Percentiles rank a stretch among this genome's conserved stretches.
Evolutionary conservation across 495 filamentous ascomycete genomes (phyloP).

Genomic region (Hypoxylon perforatum): DNA sequence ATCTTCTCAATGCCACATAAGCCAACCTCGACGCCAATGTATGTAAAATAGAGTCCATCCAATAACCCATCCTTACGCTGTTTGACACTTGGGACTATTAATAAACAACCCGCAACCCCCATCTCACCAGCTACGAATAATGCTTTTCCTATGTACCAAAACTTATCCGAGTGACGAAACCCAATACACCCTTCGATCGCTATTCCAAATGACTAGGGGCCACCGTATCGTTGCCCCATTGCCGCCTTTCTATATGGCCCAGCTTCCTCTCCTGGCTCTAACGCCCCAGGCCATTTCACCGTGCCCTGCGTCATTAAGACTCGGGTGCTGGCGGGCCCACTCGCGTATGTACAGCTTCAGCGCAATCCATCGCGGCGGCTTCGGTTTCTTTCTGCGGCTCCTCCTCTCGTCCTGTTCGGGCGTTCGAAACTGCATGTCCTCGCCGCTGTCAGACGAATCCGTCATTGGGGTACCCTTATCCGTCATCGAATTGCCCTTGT

Average conservation of each 20-base stretch:
- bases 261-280: slow-evolving; percentile 79
- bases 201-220: slow-evolving; percentile 15
- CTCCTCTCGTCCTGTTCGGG: slow-evolving; percentile 53
- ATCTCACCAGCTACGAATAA: not conserved
- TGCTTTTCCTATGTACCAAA: slow-evolving; percentile 8
- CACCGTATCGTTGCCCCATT: slow-evolving; percentile 13
- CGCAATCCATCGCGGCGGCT: slow-evolving; percentile 79
- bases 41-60: slow-evolving; percentile 8
- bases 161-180: not conserved
- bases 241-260: slow-evolving; percentile 69
- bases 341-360: slow-evolving; percentile 82
- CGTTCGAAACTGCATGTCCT: slow-evolving; percentile 47
- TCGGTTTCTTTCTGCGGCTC: slow-evolving; percentile 53
- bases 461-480: slow-evolving; percentile 32
- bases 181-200: slow-evolving; percentile 9
- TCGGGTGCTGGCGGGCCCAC: slow-evolving; percentile 84
- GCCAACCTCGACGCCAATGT: slow-evolving; percentile 18
- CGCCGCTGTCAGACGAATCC: slow-evolving; percentile 35
- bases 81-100: slow-evolving; percentile 8
- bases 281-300: slow-evolving; percentile 74
- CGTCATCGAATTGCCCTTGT: slow-evolving; percentile 33
- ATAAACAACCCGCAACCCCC: not conserved
- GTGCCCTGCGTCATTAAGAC: slow-evolving; percentile 64
- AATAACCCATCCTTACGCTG: not conserved
- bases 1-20: not conserved